Evolutionary conservation across 441 rosid genomes (phyloP), one percentile per base, ranked within the genome.

Genomic region (Biscutella auriculata): DNA sequence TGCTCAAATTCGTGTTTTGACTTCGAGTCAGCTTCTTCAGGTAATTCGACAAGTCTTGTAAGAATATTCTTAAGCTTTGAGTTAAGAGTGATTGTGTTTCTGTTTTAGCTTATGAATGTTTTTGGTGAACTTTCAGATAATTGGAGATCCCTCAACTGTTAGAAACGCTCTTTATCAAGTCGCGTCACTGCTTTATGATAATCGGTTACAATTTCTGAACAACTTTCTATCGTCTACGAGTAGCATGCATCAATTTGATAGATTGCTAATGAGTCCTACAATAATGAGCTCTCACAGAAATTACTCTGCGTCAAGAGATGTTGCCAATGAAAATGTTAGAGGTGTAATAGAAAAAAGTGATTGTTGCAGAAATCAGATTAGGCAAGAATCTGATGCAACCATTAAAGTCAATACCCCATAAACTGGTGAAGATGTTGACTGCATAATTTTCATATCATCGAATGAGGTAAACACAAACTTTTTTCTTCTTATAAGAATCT

Each of bases 321-420:
- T 73, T 45, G 71, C 76, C 16, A 63, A 79, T 35, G 86, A 73
- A 57, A 80, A 78, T 69, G 59, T 83, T 46, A 83, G 87, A 60
- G 76, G 82, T 53, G 83, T 81, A 4, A 79, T 81, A 16, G 79
- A 83, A 30, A 81, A 81, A 72, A 80, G 87, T 8, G 83, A 82
- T 21, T 57, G 44, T 27, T 58, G 78, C 53, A 75, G 78, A 35
- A 81, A 79, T 47, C 87, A 81, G 64, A 73, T 79, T 65, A 75
- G 87, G 67, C 79, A 76, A 62, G 83, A 81, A 40, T 70, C 83
- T 27, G 82, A 83, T 62, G 87, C 87, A 4, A 60, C 65, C 30
- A 75, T 79, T 53, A 81, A 63, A 70, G 80, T 79, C 55, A 74
- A 81, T 60, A 81, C 83, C 26, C 53, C 76, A 21, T 73, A 66